Evolutionary conservation across 345 rosid species (phyloP).

Genomic region (Eucalyptus decipiens): DNA sequence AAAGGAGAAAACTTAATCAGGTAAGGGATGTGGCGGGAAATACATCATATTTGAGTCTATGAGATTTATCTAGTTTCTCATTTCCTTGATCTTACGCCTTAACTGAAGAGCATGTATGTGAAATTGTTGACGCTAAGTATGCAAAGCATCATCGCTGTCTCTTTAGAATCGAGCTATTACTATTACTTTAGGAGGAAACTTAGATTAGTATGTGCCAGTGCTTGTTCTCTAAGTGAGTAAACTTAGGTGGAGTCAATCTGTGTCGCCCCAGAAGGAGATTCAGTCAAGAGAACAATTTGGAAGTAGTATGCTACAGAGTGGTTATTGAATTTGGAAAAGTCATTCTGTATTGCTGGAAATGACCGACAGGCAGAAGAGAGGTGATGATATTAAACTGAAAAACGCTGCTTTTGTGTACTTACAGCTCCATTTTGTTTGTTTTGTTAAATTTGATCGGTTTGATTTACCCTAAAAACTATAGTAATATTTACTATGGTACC

Average conservation of each 20-base stretch:
- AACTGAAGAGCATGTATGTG: not conserved
- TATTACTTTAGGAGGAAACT: not conserved
- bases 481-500: not conserved
- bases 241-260: not conserved
- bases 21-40: constrained; percentile 6
- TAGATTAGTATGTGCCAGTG: not conserved
- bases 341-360: not conserved
- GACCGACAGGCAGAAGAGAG: not conserved
- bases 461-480: not conserved
- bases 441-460: not conserved
- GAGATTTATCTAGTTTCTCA: not conserved
- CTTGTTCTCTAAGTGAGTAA: not conserved
- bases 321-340: not conserved
- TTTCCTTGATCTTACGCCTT: not conserved
- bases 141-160: accelerated
- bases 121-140: accelerated
- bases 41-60: not conserved
- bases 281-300: not conserved
- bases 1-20: constrained; percentile 77
- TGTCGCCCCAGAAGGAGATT: too few relatives aligned
- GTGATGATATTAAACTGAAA: not conserved
- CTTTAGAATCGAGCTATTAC: not conserved
- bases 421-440: not conserved
- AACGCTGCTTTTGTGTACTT: not conserved
- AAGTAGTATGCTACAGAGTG: not conserved